Evolutionary conservation across 768 basidiomycete genomes (phyloP), one percentile per base, ranked within the genome.

Genomic region (Wakefieldia striispora): DNA sequence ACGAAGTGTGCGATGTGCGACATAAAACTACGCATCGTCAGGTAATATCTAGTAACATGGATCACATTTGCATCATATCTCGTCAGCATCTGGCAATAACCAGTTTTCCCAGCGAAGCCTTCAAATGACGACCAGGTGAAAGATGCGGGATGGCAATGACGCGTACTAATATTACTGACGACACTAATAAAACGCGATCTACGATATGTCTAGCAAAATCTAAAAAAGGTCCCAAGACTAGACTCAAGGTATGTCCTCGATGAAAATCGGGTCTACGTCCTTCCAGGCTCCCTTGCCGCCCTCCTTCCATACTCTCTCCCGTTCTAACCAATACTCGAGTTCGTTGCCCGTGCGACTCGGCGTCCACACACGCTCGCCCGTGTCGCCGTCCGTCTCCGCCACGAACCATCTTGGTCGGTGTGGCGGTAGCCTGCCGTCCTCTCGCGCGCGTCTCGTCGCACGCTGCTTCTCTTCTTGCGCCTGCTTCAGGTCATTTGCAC

Each of bases 381-480:
- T 94, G 68, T 98, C 95, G 1, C 80, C 79, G 60, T 97, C 95
- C 17, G 81, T 88, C 65, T 84, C 78, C 0, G 88, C 82, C 6
- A 67, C 72, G 66, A 98, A 97, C 95, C 95, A 98, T 34, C 95
- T 74, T 7, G 95, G 86, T 45, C 72, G 70, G 70, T 97, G 93
- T 1, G 81, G 73, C n/a, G 82, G 75, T 34, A 83, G 47, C 59
- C 75, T 66, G 9, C 93, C 94, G 44, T 81, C 80, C 67, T 97
- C 94, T 45, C 95, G 70, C 29, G 80, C 79, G 46, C 76, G 78
- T 49, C 95, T 72, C 13, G 87, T 91, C 39, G 69, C 72, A 10
- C 75, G 61, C 71, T 97, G 94, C 60, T 75, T 79, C 56, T 94
- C 92, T 64, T 97, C 95, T 64, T 92, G 90, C 59, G 71, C 72